phyloP scores from a whole-genome alignment of 78 protist species.

The Corallochytrium limacisporum region DNA sequence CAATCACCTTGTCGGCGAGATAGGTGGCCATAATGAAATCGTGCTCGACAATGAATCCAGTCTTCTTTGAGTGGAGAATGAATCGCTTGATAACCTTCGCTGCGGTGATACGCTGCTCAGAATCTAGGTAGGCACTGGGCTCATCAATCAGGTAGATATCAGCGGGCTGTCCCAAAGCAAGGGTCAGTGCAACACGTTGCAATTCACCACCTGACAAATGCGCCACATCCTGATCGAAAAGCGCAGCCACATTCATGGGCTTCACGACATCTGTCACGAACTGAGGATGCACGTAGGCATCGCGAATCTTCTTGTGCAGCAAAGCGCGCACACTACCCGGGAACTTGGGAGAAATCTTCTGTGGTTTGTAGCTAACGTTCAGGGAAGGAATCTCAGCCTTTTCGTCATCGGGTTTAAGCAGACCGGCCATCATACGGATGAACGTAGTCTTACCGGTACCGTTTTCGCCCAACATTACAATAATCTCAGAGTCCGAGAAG shows the following conservation, averaged over 20 bases:
- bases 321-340: slow-evolving; percentile 67
- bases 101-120: slow-evolving; percentile 96
- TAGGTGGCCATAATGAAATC: slow-evolving; percentile 99
- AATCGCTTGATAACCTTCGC: slow-evolving; percentile 91
- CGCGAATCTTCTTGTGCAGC: slow-evolving; percentile 73
- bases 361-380: slow-evolving; percentile 94
- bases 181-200: slow-evolving; percentile 94
- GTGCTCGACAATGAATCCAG: slow-evolving; percentile 99
- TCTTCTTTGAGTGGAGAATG: slow-evolving; percentile 91
- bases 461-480: slow-evolving; percentile 98
- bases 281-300: slow-evolving; percentile 78
- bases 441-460: slow-evolving; percentile 99
- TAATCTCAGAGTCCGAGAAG: slow-evolving; percentile 92
- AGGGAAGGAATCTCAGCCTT: slow-evolving; percentile 62
- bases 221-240: slow-evolving; percentile 67
- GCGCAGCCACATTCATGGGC: slow-evolving; percentile 77
- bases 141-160: slow-evolving; percentile 98
- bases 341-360: slow-evolving; percentile 93
- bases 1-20: slow-evolving; percentile 95
- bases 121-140: slow-evolving; percentile 98
- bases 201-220: slow-evolving; percentile 99
- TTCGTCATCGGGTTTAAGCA: slow-evolving; percentile 66
- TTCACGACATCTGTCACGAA: slow-evolving; percentile 90
- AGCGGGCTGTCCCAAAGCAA: slow-evolving; percentile 94
- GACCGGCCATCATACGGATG: slow-evolving; percentile 92